Percentiles rank a stretch among this genome's conserved stretches.
Conservation (phyloP, 1,284 basidiomycete genomes). For the Sphaerobolus stellatus region DNA sequence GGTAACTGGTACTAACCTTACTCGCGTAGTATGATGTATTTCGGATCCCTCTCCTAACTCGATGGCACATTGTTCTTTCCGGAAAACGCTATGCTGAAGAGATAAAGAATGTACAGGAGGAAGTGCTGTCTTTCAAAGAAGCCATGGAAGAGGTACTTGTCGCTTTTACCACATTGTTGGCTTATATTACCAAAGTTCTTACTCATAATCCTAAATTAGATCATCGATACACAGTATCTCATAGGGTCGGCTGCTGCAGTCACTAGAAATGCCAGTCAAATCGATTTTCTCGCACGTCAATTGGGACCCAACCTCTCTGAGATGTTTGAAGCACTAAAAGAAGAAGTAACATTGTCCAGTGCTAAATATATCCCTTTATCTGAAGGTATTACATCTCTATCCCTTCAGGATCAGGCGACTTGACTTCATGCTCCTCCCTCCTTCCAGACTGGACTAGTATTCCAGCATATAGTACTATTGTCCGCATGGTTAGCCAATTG, state of each 20-base stretch:
- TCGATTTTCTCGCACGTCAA: slow-evolving; percentile 21
- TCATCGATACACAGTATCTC: slow-evolving; percentile 11
- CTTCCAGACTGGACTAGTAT: slow-evolving; percentile 39
- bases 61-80: slow-evolving; percentile 32
- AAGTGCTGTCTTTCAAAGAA: slow-evolving; percentile 36
- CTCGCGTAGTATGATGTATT: no score
- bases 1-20: no score
- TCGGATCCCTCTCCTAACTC: background rate
- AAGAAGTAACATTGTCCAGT: slow-evolving; percentile 26
- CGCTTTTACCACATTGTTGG: background rate
- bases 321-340: slow-evolving; percentile 23
- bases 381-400: slow-evolving; percentile 16
- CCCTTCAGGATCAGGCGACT: no score
- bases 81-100: slow-evolving; percentile 37
- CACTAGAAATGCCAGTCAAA: slow-evolving; percentile 19
- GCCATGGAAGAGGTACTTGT: slow-evolving; percentile 16
- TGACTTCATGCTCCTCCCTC: background rate
- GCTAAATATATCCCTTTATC: slow-evolving; percentile 19
- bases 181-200: background rate
- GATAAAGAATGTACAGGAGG: slow-evolving; percentile 36
- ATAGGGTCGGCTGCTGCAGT: slow-evolving; percentile 16
- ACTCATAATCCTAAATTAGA: background rate
- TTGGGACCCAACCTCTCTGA: slow-evolving; percentile 23
- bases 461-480: slow-evolving; percentile 32
- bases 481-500: slow-evolving; percentile 39